Base-by-base conservation (phyloP, 2,329 filamentous ascomycete genomes). In the Paecilomyces sp. region DNA sequence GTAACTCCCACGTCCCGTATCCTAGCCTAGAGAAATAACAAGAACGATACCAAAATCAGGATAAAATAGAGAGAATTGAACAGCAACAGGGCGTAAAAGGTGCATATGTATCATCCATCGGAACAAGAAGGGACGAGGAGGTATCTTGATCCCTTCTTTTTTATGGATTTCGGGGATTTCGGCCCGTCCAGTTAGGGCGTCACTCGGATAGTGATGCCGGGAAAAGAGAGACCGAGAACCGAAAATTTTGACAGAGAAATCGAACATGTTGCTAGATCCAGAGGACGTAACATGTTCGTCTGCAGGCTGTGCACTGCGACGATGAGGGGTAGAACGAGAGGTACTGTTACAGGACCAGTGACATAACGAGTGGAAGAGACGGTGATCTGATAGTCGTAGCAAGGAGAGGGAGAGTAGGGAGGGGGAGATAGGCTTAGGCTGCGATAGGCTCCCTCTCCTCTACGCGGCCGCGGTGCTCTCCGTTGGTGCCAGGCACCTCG, bases 381-480 rank as follows among this genome's bases (percentile, higher is more conserved):
- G n/a, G 9, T 47, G 6, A 47, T 47, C n/a, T 47, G 41, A 18
- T 15, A 47, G 18, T 47, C 41, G 18, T 47, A 6, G 41, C 8
- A 22, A n/a, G 22, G 22, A 22, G 22, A 47, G 18, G 18, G 41
- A 18, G 41, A 8, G n/a, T 7, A 18, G 15, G 41, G 18, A 3
- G 25, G 13, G 24, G 22, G 22, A 22, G 22, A 12, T 25, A 25
- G 51, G 5, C 31, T 55, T 53, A 63, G 47, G 62, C 62, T 1
- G 54, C 54, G 13, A 59, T 58, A 9, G 57, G 54, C 52, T 63
- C 71, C 52, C 71, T 66, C 61, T 73, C 73, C 57, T 74, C 71
- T 62, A 73, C 70, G 28, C 75, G 70, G 55, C 75, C 73, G 56
- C 74, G 68, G 31, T 62, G 55, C 61, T 74, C 73, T 12, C 69